Evolutionary conservation across 1,284 basidiomycete genomes (phyloP).

Genomic region (Chalciporus sp.): DNA sequence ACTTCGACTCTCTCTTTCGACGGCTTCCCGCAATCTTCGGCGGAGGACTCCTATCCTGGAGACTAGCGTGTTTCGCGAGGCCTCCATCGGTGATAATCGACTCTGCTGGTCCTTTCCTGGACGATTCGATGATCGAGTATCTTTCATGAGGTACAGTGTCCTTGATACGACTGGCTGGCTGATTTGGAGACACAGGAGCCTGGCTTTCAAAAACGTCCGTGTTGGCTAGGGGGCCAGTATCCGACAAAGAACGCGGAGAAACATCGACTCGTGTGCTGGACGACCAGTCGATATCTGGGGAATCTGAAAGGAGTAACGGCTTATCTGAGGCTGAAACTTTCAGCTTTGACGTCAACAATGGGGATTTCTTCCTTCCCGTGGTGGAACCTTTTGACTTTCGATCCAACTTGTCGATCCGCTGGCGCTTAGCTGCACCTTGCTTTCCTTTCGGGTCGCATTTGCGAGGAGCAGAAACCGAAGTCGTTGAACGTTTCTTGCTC

Average conservation of each 20-base stretch:
- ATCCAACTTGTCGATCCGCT: neutral
- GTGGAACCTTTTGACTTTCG: neutral
- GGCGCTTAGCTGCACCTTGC: slow-evolving; percentile 1
- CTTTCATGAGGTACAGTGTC: neutral
- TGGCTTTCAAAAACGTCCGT: neutral
- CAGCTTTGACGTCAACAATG: neutral
- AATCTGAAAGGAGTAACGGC: neutral
- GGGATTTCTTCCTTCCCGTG: neutral
- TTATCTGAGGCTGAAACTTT: neutral
- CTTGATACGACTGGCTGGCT: neutral
- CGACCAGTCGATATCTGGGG: slow-evolving; percentile 14
- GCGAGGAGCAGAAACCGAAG: neutral
- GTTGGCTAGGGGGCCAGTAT: neutral
- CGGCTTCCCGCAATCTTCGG: slow-evolving; percentile 28
- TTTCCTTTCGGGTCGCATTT: neutral
- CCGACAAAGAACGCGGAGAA: slow-evolving; percentile 9
- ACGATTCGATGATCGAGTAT: neutral
- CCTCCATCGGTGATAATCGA: neutral
- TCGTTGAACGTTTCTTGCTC: neutral
- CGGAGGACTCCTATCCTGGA: slow-evolving; percentile 2
- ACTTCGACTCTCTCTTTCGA: slow-evolving; percentile 29
- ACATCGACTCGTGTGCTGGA: slow-evolving; percentile 19
- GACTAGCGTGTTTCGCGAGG: neutral
- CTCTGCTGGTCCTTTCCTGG: neutral
- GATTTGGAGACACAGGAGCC: neutral